Conservation (phyloP, 345 rosid genomes). For the Dipteronia dyeriana region DNA sequence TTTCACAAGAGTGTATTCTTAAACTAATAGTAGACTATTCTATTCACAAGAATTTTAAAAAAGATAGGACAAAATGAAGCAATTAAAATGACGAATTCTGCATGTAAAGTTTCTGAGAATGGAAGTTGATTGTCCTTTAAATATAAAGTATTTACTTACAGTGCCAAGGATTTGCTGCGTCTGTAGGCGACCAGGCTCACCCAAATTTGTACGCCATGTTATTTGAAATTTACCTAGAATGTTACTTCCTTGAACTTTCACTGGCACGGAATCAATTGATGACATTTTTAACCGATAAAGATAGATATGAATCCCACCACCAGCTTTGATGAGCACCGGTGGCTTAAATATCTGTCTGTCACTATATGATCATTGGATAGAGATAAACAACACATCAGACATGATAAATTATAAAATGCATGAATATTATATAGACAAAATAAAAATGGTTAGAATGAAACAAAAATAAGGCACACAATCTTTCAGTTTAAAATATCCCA, state of each 20-base stretch:
- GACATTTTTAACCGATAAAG: slow-evolving; percentile 67
- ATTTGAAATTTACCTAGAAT: slow-evolving; percentile 95
- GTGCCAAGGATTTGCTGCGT: slow-evolving; percentile 95
- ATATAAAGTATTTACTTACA: slow-evolving; percentile 46
- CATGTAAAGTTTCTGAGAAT: background rate
- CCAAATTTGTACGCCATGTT: slow-evolving; percentile 95
- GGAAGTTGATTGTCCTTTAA: background rate
- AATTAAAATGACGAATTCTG: background rate
- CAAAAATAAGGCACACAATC: background rate
- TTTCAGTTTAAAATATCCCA: background rate
- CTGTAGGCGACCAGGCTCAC: slow-evolving; percentile 97
- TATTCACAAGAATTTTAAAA: background rate
- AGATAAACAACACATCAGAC: slow-evolving; percentile 6
- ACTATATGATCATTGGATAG: slow-evolving; percentile 23
- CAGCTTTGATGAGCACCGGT: slow-evolving; percentile 80
- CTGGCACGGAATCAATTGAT: slow-evolving; percentile 44
- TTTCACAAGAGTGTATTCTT: background rate
- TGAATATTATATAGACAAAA: background rate
- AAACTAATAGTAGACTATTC: background rate
- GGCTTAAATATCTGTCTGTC: slow-evolving; percentile 63
- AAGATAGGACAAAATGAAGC: background rate
- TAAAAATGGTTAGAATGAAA: background rate
- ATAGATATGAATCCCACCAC: slow-evolving; percentile 89
- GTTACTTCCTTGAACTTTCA: slow-evolving; percentile 65
- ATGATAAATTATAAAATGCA: background rate